Evolutionary conservation across 1,284 basidiomycete species (phyloP).

Genomic region (Cystobasidium slooffiae): DNA sequence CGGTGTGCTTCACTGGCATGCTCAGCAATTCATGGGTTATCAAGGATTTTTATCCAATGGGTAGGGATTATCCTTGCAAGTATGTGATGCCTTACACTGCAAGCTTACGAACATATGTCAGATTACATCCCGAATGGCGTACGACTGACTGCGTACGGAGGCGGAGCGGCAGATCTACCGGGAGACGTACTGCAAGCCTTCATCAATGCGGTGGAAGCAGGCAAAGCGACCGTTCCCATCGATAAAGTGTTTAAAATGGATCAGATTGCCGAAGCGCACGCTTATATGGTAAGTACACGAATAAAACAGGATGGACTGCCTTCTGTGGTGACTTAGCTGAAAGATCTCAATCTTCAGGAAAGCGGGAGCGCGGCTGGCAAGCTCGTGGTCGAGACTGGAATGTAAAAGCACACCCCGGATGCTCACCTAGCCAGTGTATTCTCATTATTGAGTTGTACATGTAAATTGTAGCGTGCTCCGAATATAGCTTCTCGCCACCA

Average conservation of each 20-base stretch:
- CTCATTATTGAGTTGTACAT: not conserved
- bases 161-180: conserved; percentile 5
- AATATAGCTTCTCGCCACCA: not conserved
- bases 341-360: not conserved
- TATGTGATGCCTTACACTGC: not conserved
- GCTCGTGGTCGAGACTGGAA: conserved; percentile 7
- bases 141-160: conserved; percentile 10
- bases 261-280: conserved; percentile 14
- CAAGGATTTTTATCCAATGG: conserved; percentile 40
- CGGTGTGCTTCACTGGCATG: conserved; percentile 34
- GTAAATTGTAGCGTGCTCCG: not conserved
- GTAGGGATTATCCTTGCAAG: not conserved
- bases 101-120: not conserved
- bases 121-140: conserved; percentile 15
- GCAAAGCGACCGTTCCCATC: not conserved
- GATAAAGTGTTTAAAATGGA: conserved; percentile 1
- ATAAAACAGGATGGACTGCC: not conserved
- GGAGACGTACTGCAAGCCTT: conserved; percentile 14
- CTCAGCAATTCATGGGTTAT: conserved; percentile 17
- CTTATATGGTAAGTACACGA: conserved; percentile 3
- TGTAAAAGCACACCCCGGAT: not conserved
- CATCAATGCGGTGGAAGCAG: conserved; percentile 10
- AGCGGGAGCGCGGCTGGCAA: conserved; percentile 4
- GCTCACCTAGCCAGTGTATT: not conserved
- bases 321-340: not conserved